Conservation (phyloP, 352 stramenopile genomes). For the Lagenidium sp. region DNA sequence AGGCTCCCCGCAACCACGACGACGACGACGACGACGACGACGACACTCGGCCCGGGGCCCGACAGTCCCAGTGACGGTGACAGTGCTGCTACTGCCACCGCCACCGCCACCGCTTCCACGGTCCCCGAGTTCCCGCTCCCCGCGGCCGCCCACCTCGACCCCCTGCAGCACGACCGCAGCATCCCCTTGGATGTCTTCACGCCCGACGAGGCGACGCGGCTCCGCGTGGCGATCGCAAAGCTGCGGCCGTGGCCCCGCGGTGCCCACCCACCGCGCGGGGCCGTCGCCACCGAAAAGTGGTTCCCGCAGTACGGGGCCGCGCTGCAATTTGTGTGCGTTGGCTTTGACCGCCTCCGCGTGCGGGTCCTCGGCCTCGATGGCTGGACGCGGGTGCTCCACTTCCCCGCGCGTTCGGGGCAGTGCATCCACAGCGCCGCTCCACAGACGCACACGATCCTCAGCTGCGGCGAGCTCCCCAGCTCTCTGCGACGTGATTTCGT, state of each 20-base stretch:
- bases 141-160: conserved; percentile 5
- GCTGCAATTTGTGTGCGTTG: conserved; percentile 23
- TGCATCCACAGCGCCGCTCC: conserved; percentile 29
- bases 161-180: conserved; percentile 5
- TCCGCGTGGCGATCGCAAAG: too few relatives aligned
- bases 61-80: too few relatives aligned
- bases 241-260: too few relatives aligned
- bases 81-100: too few relatives aligned
- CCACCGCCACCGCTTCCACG: too few relatives aligned
- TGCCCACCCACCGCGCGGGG: not conserved
- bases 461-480: too few relatives aligned
- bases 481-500: too few relatives aligned
- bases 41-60: not conserved
- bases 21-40: conserved; percentile 1
- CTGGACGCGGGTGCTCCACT: conserved; percentile 29
- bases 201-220: not conserved
- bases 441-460: conserved; percentile 12
- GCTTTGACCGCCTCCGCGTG: conserved; percentile 12
- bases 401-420: conserved; percentile 11
- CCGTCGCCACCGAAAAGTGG: conserved; percentile 19
- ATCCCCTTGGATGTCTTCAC: conserved; percentile 7
- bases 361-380: conserved; percentile 30
- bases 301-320: conserved; percentile 35
- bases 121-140: too few relatives aligned
- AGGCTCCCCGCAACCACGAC: conserved; percentile 1